Evolutionary conservation across 2,329 filamentous ascomycete genomes (phyloP).

Genomic region (Penicillium sp.): DNA sequence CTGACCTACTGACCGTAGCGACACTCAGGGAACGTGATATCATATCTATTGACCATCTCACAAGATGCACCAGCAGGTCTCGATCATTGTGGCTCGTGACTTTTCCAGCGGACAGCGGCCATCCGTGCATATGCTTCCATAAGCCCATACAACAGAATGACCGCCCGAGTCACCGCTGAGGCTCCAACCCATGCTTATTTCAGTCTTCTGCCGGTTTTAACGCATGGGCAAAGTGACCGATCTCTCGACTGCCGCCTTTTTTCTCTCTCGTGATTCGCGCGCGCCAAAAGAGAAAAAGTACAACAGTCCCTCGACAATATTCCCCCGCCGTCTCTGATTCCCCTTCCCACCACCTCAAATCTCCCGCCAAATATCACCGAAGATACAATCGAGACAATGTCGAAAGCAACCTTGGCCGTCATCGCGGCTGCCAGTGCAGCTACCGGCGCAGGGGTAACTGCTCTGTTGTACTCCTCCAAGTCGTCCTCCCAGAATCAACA

Average conservation of each 20-base stretch:
- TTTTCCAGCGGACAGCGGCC: not conserved
- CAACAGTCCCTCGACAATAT: not conserved
- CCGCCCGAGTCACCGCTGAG: not conserved
- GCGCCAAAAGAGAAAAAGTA: not conserved
- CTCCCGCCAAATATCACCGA: not conserved
- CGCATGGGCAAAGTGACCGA: not conserved
- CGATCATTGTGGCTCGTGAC: constrained; percentile 29
- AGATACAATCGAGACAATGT: constrained; percentile 56
- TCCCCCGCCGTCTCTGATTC: not conserved
- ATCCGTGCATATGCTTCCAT: not conserved
- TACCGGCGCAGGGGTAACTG: constrained; percentile 72
- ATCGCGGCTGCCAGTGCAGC: constrained; percentile 76
- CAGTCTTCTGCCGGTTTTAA: not conserved
- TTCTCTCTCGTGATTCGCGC: constrained; percentile 3
- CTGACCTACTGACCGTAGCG: not conserved
- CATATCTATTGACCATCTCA: not conserved
- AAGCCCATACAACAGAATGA: not conserved
- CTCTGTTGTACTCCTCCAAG: constrained; percentile 64
- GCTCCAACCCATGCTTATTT: not conserved
- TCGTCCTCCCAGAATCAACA: constrained; percentile 9
- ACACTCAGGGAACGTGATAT: too few relatives aligned
- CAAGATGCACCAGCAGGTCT: not conserved
- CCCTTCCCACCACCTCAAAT: not conserved
- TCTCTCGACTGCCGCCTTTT: constrained; percentile 3
- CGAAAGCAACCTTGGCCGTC: constrained; percentile 73